Percentiles rank a stretch among this genome's conserved stretches.
Conservation (phyloP, 208 protist genomes). For the Wallacemonas sp. region DNA sequence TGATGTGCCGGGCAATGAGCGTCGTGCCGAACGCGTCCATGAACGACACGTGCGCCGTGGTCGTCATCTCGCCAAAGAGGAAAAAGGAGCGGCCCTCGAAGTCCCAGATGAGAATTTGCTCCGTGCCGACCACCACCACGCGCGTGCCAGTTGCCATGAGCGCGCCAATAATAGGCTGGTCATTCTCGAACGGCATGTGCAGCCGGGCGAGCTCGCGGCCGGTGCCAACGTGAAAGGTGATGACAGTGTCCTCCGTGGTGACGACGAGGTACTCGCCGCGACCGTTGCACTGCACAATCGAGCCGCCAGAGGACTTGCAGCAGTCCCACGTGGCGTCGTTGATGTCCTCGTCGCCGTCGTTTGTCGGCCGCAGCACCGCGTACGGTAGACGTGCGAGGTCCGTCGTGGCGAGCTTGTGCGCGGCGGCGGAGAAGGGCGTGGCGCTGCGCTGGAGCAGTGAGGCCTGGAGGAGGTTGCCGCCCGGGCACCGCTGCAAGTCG, state of each 20-base stretch:
- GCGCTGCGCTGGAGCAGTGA: constrained; percentile 48
- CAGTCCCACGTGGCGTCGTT: constrained; percentile 31
- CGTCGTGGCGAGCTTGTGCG: constrained; percentile 9
- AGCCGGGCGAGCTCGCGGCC: constrained; percentile 42
- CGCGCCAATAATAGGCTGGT: constrained; percentile 52
- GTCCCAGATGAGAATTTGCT: constrained; percentile 72
- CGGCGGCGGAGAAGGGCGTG: constrained; percentile 46
- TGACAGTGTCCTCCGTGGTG: constrained; percentile 51
- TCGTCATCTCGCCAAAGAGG: constrained; percentile 45
- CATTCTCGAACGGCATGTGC: constrained; percentile 61
- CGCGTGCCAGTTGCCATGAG: constrained; percentile 62
- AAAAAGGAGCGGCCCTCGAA: constrained; percentile 62
- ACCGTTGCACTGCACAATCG: constrained; percentile 45
- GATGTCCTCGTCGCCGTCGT: constrained; percentile 57
- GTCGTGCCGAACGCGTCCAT: constrained; percentile 57
- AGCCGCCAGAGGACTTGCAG: constrained; percentile 15
- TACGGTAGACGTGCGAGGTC: constrained; percentile 41
- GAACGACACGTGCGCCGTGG: constrained; percentile 26
- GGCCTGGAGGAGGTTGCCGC: constrained; percentile 64
- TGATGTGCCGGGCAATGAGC: constrained; percentile 44
- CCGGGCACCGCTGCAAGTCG: constrained; percentile 49
- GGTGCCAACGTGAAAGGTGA: constrained; percentile 48
- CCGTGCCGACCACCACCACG: constrained; percentile 63
- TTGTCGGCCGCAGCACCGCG: constrained; percentile 60
- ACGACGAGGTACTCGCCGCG: constrained; percentile 58